phyloP scores from a whole-genome alignment of 2,329 filamentous ascomycete genomes.

The Trichoderma aggressivum region DNA sequence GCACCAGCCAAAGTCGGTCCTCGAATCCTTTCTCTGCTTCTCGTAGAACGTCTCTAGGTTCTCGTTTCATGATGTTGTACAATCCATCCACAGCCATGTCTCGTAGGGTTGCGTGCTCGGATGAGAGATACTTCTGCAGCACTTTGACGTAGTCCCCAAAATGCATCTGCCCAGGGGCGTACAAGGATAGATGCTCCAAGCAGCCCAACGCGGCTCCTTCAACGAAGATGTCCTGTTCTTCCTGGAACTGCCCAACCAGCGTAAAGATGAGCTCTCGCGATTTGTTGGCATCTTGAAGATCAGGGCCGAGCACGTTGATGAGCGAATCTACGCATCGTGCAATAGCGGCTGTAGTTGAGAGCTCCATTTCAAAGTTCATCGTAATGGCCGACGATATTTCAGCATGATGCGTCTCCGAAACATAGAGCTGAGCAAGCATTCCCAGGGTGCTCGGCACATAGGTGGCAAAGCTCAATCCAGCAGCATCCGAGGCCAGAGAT shows the following conservation, averaged over 20 bases:
- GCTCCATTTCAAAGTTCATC: slow-evolving; percentile 85
- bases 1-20: slow-evolving; percentile 84
- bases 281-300: slow-evolving; percentile 88
- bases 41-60: slow-evolving; percentile 76
- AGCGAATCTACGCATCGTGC: slow-evolving; percentile 89
- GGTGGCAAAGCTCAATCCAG: slow-evolving; percentile 84
- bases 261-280: slow-evolving; percentile 89
- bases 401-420: slow-evolving; percentile 84
- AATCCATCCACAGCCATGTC: slow-evolving; percentile 83
- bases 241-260: slow-evolving; percentile 76
- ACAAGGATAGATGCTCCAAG: slow-evolving; percentile 86
- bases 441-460: slow-evolving; percentile 89
- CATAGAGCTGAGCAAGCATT: slow-evolving; percentile 90
- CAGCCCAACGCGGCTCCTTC: slow-evolving; percentile 77
- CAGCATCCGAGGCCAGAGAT: slow-evolving; percentile 82
- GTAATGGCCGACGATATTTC: slow-evolving; percentile 76
- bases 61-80: slow-evolving; percentile 91
- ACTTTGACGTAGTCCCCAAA: slow-evolving; percentile 79
- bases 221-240: slow-evolving; percentile 67
- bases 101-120: slow-evolving; percentile 64
- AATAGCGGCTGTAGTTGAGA: slow-evolving; percentile 77
- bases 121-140: slow-evolving; percentile 74
- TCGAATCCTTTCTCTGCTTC: slow-evolving; percentile 77
- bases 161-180: slow-evolving; percentile 83
- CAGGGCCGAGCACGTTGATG: slow-evolving; percentile 92